These are phyloP conservation scores for Oryza australiensis DNA, from an alignment of 176 grass and related monocot genomes.

Conservation along the genomic window DNA sequence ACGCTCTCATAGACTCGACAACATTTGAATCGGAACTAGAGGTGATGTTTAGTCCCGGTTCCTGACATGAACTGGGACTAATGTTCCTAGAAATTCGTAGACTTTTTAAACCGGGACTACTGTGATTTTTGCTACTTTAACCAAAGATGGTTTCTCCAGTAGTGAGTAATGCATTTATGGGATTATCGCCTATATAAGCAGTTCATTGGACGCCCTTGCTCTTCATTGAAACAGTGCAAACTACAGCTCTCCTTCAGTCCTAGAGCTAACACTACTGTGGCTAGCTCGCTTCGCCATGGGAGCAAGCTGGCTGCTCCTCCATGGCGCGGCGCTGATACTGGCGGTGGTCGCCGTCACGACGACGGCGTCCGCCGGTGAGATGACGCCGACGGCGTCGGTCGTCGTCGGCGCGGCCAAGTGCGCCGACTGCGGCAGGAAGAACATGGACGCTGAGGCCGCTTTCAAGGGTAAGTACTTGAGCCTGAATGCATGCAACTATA, in stretches of 20 bases:
- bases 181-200: not conserved
- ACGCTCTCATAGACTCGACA: no score
- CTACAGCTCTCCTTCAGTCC: no score
- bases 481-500: no score
- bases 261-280: not conserved
- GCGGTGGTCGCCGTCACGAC: not conserved
- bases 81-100: no score
- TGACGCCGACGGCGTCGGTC: not conserved
- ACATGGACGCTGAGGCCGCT: not conserved
- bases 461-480: not conserved
- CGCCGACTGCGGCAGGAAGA: conserved; percentile 5
- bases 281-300: not conserved
- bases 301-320: not conserved
- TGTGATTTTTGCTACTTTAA: no score
- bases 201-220: not conserved
- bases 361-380: not conserved
- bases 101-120: no score
- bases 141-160: no score
- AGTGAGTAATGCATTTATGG: not conserved
- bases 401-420: conserved; percentile 25
- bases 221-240: not conserved
- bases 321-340: not conserved
- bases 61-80: no score
- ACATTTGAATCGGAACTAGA: no score
- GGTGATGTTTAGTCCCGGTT: no score